Percentiles rank a stretch among this genome's conserved stretches.
phyloP scores from a whole-genome alignment of 805 yeast genomes.

The Kodamaea hsintzibuensis region DNA sequence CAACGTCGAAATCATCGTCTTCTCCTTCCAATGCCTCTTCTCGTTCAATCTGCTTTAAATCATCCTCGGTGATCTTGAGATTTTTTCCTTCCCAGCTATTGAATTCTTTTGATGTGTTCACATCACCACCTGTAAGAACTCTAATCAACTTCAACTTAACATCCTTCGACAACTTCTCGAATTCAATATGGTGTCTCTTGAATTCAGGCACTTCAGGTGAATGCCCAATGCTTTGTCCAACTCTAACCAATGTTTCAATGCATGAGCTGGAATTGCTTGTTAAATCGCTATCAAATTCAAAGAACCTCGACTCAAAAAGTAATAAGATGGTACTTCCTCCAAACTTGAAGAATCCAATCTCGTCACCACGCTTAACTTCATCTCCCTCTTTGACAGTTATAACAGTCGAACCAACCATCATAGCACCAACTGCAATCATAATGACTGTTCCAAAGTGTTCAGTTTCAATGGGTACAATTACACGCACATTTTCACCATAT shows the following conservation, averaged over 20 bases:
- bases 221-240: slow-evolving; percentile 94
- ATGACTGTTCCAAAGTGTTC: slow-evolving; percentile 75
- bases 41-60: slow-evolving; percentile 2
- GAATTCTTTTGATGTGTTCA: slow-evolving; percentile 29
- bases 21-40: slow-evolving; percentile 7
- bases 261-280: slow-evolving; percentile 62
- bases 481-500: slow-evolving; percentile 86
- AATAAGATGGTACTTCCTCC: slow-evolving; percentile 90
- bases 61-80: slow-evolving; percentile 20
- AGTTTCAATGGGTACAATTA: slow-evolving; percentile 74
- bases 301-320: slow-evolving; percentile 52
- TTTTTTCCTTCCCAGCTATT: slow-evolving; percentile 41
- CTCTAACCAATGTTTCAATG: slow-evolving; percentile 81
- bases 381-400: slow-evolving; percentile 67
- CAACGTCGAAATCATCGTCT: slow-evolving; percentile 14
- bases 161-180: slow-evolving; percentile 48
- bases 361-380: slow-evolving; percentile 66
- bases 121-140: slow-evolving; percentile 58
- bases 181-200: slow-evolving; percentile 47
- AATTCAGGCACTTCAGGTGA: slow-evolving; percentile 49
- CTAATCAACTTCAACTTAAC: slow-evolving; percentile 52
- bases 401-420: slow-evolving; percentile 96
- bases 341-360: slow-evolving; percentile 91
- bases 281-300: slow-evolving; percentile 74
- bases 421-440: slow-evolving; percentile 88